These are phyloP conservation scores for Porphyrellus cyaneotinctus DNA, from an alignment of 768 basidiomycete species.

Conservation along the genomic window DNA sequence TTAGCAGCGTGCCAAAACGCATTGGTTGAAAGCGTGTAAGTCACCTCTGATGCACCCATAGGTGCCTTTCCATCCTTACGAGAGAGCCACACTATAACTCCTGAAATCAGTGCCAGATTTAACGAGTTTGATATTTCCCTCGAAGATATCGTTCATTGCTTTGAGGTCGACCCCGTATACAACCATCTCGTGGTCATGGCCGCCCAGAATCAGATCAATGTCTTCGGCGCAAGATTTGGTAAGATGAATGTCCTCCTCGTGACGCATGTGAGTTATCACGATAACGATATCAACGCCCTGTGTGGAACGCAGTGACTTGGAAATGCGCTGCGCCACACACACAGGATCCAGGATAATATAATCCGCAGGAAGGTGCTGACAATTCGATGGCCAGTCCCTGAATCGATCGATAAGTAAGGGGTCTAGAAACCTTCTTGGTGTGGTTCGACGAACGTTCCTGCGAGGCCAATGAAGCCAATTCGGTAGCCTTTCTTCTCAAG, in stretches of 20 bases:
- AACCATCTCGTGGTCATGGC: constrained; percentile 10
- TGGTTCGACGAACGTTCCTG: constrained; percentile 9
- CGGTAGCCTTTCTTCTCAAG: constrained; percentile 4
- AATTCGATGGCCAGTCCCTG: constrained; percentile 5
- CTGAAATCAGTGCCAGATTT: constrained; percentile 6
- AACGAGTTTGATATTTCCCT: constrained; percentile 6
- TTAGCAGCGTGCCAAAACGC: not conserved
- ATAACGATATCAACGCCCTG: constrained; percentile 3
- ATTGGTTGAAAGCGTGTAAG: not conserved
- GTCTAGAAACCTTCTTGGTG: not conserved
- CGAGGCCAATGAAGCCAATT: constrained; percentile 6
- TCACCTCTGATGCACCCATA: not conserved
- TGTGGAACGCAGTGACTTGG: not conserved
- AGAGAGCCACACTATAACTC: not conserved
- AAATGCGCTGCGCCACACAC: constrained; percentile 6
- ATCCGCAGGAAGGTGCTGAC: constrained; percentile 8
- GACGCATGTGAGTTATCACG: constrained; percentile 12
- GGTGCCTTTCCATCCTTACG: not conserved
- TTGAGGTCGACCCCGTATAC: constrained; percentile 4
- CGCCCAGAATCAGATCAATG: constrained; percentile 8
- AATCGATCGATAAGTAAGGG: not conserved
- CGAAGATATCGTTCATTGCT: not conserved
- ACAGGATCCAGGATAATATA: constrained; percentile 4
- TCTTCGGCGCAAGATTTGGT: not conserved
- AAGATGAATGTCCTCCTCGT: constrained; percentile 7